Percentiles rank a stretch among this genome's conserved stretches.
Evolutionary conservation across 345 rosid species (phyloP).

Genomic region (Eucalyptus erythrocorys): DNA sequence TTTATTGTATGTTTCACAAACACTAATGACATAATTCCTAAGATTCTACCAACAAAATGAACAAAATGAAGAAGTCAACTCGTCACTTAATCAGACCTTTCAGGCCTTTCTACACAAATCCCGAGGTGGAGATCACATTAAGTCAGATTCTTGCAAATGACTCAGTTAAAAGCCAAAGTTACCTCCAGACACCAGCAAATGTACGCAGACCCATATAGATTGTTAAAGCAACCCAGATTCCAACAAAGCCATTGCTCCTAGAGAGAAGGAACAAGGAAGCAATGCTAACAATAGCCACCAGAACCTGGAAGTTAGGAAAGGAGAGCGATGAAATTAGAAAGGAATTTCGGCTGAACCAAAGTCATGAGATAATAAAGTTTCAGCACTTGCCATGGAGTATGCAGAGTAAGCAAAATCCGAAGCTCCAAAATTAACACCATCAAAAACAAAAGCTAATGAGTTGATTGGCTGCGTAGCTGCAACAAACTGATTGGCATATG

Average conservation of each 20-base stretch:
- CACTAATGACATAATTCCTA: background rate
- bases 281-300: constrained; percentile 58
- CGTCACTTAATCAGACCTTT: background rate
- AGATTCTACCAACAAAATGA: background rate
- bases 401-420: constrained; percentile 92
- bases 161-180: background rate
- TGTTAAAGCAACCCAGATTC: constrained; percentile 86
- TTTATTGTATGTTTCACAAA: background rate
- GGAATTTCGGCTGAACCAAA: background rate
- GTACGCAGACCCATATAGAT: constrained; percentile 79
- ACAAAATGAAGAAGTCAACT: background rate
- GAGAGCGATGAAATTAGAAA: background rate
- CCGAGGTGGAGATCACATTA: background rate
- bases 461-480: constrained; percentile 96
- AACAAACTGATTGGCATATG: constrained; percentile 45
- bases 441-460: constrained; percentile 83
- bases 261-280: constrained; percentile 40
- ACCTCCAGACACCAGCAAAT: constrained; percentile 90
- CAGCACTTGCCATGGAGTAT: constrained; percentile 41
- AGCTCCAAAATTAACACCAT: constrained; percentile 92
- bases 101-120: background rate
- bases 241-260: constrained; percentile 55
- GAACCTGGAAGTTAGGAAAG: constrained; percentile 18
- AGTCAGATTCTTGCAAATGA: background rate
- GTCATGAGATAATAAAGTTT: background rate